Base-by-base conservation (phyloP, 164 flowering plant genomes). In the Euptelea pleiosperma region DNA sequence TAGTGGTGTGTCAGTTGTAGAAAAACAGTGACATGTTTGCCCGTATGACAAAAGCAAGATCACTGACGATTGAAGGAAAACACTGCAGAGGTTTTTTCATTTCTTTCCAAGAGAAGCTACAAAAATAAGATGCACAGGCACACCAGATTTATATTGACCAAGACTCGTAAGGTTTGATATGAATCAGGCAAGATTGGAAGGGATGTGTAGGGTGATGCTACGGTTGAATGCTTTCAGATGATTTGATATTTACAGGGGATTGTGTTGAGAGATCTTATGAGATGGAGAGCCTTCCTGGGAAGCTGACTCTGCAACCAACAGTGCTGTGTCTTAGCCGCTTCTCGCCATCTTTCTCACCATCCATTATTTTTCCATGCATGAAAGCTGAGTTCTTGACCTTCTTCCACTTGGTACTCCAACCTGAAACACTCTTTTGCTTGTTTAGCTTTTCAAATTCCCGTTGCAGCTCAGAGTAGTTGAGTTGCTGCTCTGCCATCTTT, bases 321-420 rank as follows among this genome's bases (percentile, higher is more conserved):
- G 53, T 46, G 62, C 58, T 7, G n/a, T 60, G 21, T 45, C 66
- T 73, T 11, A 28, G n/a, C n/a, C 21, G 72, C 19, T 6, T 43
- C 2, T 63, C 74, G 58, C 62, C 19, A 31, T 66, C 58, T n/a
- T 73, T 77, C 3, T 73, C 69, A 7, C 19, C 59, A 1, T 65
- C 80, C 5, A n/a, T n/a, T n/a, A 26, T 39, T 62, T 74, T 79
- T 35, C 65, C 21, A 12, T 69, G 70, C 56, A 80, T 77, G 22
- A 77, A 31, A 7, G 61, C 31, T 1, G 89, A 73, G 54, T 67
- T 78, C 69, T 66, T 84, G 29, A 84, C 67, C 70, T 84, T 85
- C 55, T 60, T 73, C 91, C 89, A 89, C 33, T 79, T 67, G 3
- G 70, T 54, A 58, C 59, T 63, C 94, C 88, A 86, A 30, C 70